Base-by-base conservation (phyloP, 768 basidiomycete species). In the Collybiopsis luxurians region DNA sequence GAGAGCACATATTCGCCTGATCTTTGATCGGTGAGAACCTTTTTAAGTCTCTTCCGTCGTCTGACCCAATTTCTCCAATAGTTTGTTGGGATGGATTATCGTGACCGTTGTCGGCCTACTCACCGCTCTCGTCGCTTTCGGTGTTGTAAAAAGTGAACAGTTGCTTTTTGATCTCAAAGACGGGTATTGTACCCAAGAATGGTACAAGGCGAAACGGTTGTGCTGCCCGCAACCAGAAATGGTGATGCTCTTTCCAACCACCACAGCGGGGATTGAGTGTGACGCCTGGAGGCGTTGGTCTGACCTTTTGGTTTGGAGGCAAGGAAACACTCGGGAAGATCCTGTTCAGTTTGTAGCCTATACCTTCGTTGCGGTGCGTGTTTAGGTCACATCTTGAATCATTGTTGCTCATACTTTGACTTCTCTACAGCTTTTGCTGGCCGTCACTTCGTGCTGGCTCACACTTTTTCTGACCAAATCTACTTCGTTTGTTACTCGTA, bases 151-250 rank as follows among this genome's bases (percentile, higher is more conserved):
- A 19, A 79, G 82, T 58, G 97, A 99, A 66, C 88, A 90, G 67
- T 87, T 85, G 79, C 75, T 98, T 9, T 99, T 98, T 64, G 93
- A 96, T 70, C 67, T 88, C 55, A 98, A 98, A 71, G 90, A 93
- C 50, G 97, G 97, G 0, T 92, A 90, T 67, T 99, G 96, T 69
- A 64, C 64, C 2, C 69, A 71, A 0, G 77, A 77, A 1, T 89
- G 89, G 86, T 87, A 80, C 75, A 87, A 81, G 62, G 84, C 92
- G 0, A 86, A 82, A 61, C 76, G 86, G 2, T 92, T 93, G 70
- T 99, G 96, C 68, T 98, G 95, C 68, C 81, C 85, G 13, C 60
- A 59, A 26, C 34, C 69, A 11, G 65, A 63, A 27, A 71, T 69
- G 17, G 61, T 34, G 23, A 43, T 60, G 38, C 28, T 59, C 15